Conservation (phyloP, 495 filamentous ascomycete species). For the Wilcoxina mikolae region DNA sequence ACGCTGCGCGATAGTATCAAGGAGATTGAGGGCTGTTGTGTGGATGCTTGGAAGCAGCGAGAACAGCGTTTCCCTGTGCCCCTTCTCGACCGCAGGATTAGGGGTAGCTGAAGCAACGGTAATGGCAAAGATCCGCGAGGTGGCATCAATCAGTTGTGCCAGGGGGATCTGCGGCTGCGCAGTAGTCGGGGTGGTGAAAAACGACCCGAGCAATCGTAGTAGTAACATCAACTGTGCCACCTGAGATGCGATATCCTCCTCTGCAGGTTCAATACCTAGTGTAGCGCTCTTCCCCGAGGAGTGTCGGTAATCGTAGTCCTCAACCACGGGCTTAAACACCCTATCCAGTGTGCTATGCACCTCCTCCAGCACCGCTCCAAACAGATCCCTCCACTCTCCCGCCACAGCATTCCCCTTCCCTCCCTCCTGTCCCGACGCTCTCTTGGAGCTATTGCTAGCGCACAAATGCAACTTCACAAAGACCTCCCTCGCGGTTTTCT, state of each 20-base stretch:
- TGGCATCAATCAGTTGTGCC: constrained; percentile 16
- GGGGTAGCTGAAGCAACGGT: constrained; percentile 2
- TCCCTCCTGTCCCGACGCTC: background rate
- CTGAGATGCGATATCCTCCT: constrained; percentile 8
- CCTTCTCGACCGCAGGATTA: constrained; percentile 15
- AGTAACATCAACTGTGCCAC: background rate
- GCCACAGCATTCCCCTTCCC: constrained; percentile 19
- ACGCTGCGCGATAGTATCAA: constrained; percentile 11
- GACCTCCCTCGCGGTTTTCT: constrained; percentile 16
- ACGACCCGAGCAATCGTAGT: constrained; percentile 16
- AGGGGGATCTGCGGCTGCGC: constrained; percentile 20
- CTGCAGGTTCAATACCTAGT: constrained; percentile 12
- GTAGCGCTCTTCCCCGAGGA: background rate
- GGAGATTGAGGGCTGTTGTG: constrained; percentile 11
- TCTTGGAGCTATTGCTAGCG: constrained; percentile 9
- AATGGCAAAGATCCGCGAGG: constrained; percentile 17
- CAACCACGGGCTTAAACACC: constrained; percentile 12
- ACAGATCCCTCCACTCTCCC: constrained; percentile 16
- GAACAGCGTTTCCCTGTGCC: constrained; percentile 16
- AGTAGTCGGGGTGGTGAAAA: constrained; percentile 20
- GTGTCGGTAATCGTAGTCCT: constrained; percentile 14
- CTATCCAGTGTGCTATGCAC: constrained; percentile 14
- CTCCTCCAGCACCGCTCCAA: constrained; percentile 13
- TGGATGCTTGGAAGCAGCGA: constrained; percentile 15
- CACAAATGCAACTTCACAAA: constrained; percentile 19